A percentile compares a stretch with the other conserved stretches of the same genome.
Conservation (phyloP, 345 rosid species). For the Luvunga scandens region DNA sequence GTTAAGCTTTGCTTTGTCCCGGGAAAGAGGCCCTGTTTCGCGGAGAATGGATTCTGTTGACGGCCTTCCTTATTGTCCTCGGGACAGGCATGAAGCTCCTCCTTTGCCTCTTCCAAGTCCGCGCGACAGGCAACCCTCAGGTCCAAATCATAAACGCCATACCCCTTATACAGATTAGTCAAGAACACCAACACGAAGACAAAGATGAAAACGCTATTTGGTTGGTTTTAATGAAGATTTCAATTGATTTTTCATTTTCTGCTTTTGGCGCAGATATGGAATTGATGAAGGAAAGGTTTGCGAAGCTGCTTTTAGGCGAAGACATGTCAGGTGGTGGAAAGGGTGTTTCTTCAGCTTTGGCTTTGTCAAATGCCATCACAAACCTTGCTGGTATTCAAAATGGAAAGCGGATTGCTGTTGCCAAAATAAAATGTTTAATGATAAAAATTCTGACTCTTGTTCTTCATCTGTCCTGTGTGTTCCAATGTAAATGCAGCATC, state of each 20-base stretch:
- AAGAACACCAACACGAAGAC: background rate
- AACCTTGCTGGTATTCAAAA: slow-evolving; percentile 55
- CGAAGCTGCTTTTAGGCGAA: slow-evolving; percentile 68
- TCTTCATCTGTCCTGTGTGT: background rate
- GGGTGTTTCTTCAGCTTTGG: slow-evolving; percentile 71
- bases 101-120: background rate
- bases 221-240: no score
- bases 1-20: slow-evolving; percentile 28
- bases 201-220: no score
- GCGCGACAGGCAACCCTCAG: slow-evolving; percentile 36
- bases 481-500: slow-evolving; percentile 51
- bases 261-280: slow-evolving; percentile 41
- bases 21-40: slow-evolving; percentile 13
- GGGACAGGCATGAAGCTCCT: slow-evolving; percentile 1
- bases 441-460: background rate
- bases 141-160: slow-evolving; percentile 1
- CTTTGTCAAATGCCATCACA: slow-evolving; percentile 72
- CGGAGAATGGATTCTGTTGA: slow-evolving; percentile 8
- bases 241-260: background rate
- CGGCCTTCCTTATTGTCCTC: background rate
- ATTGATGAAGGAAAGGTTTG: slow-evolving; percentile 63
- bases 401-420: background rate
- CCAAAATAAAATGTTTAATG: background rate
- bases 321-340: slow-evolving; percentile 86
- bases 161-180: background rate